These are phyloP conservation scores for Trametes meyenii DNA, from an alignment of 768 basidiomycete genomes.

Conservation along the genomic window DNA sequence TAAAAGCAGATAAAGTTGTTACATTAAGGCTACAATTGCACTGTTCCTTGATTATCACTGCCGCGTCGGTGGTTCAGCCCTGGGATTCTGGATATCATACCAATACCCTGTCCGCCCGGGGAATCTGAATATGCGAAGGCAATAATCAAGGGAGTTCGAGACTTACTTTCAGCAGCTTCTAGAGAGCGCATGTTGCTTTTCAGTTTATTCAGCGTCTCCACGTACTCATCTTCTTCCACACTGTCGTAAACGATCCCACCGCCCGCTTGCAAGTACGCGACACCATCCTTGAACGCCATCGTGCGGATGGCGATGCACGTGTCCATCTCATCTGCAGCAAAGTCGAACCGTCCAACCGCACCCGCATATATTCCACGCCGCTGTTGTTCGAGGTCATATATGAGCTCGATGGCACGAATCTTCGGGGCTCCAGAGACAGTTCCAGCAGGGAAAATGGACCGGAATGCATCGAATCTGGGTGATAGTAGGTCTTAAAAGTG, in stretches of 20 bases:
- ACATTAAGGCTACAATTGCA: conserved; percentile 5
- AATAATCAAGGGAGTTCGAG: background rate
- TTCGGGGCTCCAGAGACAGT: conserved; percentile 99
- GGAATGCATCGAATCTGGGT: conserved; percentile 92
- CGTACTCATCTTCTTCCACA: conserved; percentile 94
- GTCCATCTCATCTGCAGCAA: conserved; percentile 93
- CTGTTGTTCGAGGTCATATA: conserved; percentile 85
- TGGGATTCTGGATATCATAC: conserved; percentile 60
- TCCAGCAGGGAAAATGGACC: conserved; percentile 98
- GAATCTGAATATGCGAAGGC: conserved; percentile 12
- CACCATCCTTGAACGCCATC: conserved; percentile 94
- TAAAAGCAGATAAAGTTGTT: too few species aligned
- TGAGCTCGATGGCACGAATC: conserved; percentile 95
- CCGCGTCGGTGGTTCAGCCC: conserved; percentile 5
- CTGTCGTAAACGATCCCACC: conserved; percentile 98
- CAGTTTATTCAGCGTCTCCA: conserved; percentile 95
- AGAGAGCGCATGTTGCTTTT: conserved; percentile 84
- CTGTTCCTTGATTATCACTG: conserved; percentile 17
- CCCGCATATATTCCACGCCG: conserved; percentile 95
- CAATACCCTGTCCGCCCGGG: conserved; percentile 58
- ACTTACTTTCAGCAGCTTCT: conserved; percentile 86
- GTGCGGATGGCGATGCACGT: conserved; percentile 99
- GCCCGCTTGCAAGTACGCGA: conserved; percentile 92
- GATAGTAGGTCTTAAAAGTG: too few species aligned
- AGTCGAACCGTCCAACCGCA: conserved; percentile 97